Base-by-base conservation (phyloP, 2,329 filamentous ascomycete genomes). In the Parascedosporium putredinis region DNA sequence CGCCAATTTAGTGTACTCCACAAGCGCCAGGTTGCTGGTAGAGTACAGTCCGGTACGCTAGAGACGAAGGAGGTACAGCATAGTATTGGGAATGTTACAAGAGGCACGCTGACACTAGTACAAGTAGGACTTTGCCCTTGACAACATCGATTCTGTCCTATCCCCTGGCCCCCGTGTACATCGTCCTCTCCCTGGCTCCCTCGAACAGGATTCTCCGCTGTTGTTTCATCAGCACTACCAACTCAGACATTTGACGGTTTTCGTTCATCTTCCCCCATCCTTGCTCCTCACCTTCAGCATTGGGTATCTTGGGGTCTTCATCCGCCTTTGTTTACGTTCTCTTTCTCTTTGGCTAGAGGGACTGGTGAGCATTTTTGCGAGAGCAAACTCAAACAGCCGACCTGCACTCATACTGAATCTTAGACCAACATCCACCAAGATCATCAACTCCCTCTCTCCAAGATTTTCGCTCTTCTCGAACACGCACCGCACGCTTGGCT, bases 171-270 rank as follows among this genome's bases (percentile, higher is more conserved):
- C 33, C 20, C 33, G n/a, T 18, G 33, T 20, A 22, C 38, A 42
- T 20, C 10, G 20, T 42, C 23, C 38, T 42, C 18, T 24, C 33
- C 10, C 7, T 10, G 12, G 20, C 20, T 20, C 38, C 23, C 38
- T 42, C 38, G 38, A 42, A 42, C 38, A 42, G 23, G 38, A 42
- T 42, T 42, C 38, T 20, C 12, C 38, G 20, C 38, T 42, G 16
- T 20, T 42, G 38, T 42, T 42, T 42, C 38, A 42, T 42, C 38
- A 42, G 38, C 38, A 42, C 38, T 22, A 20, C 38, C 38, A 42
- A 42, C 38, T 42, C 38, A 20, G 33, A 20, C 8, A 16, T 5
- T 42, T 42, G 38, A 42, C 38, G 38, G 20, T 42, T 36, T 42
- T 42, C 12, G 12, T 42, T 42, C 38, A 16, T 42, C 27, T 31